phyloP scores from a whole-genome alignment of 2,329 filamentous ascomycete genomes.

The Neopestalotiopsis sp. region DNA sequence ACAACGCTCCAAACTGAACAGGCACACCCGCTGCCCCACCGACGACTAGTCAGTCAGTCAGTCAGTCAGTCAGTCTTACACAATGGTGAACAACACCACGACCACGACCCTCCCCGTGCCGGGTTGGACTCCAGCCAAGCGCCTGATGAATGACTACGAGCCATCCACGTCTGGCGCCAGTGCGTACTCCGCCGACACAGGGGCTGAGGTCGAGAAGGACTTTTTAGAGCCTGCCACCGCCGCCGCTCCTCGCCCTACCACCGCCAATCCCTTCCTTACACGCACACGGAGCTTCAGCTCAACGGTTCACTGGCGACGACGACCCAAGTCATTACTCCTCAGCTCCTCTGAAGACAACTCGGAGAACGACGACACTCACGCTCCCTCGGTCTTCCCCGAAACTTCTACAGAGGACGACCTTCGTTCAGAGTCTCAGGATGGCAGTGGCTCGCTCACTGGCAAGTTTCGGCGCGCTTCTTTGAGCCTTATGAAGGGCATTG shows the following conservation, averaged over 20 bases:
- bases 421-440: slow-evolving; percentile 18
- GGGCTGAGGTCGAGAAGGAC: slow-evolving; percentile 31
- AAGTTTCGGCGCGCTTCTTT: slow-evolving; percentile 61
- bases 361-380: slow-evolving; percentile 33
- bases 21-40: not conserved
- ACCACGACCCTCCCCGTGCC: slow-evolving; percentile 11
- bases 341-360: not conserved
- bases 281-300: slow-evolving; percentile 51
- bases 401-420: slow-evolving; percentile 30
- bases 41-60: too few relatives aligned
- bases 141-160: slow-evolving; percentile 20
- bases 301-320: slow-evolving; percentile 52
- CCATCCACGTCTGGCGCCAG: slow-evolving; percentile 31
- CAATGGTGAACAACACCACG: slow-evolving; percentile 3
- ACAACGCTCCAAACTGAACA: not conserved
- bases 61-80: not conserved
- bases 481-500: slow-evolving; percentile 56
- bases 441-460: slow-evolving; percentile 44
- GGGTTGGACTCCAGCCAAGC: slow-evolving; percentile 10
- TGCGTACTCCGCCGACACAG: slow-evolving; percentile 34
- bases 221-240: slow-evolving; percentile 18
- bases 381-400: slow-evolving; percentile 25
- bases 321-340: slow-evolving; percentile 49
- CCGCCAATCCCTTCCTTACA: slow-evolving; percentile 42
- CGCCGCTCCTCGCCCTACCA: slow-evolving; percentile 25